phyloP scores from a whole-genome alignment of 768 basidiomycete genomes.

The Lyophyllum atratum region DNA sequence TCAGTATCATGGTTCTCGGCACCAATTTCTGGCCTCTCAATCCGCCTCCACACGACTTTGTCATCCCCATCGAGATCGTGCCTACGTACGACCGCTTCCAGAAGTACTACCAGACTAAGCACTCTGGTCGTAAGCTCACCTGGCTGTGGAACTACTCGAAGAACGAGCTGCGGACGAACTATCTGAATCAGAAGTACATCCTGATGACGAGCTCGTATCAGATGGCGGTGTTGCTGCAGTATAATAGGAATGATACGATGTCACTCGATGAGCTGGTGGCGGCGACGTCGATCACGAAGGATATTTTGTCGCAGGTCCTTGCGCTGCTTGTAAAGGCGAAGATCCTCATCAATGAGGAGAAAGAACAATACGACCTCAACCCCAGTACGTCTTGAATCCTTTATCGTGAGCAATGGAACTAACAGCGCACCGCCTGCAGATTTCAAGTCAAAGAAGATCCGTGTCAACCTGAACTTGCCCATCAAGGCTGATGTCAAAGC shows the following conservation, averaged over 20 bases:
- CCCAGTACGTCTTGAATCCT: conserved; percentile 44
- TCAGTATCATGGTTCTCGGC: conserved; percentile 92
- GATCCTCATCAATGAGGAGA: conserved; percentile 86
- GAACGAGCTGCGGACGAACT: conserved; percentile 94
- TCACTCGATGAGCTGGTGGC: conserved; percentile 78
- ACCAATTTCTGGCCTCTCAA: conserved; percentile 97
- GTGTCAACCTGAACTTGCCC: conserved; percentile 87
- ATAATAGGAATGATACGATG: conserved; percentile 90
- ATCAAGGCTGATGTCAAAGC: conserved; percentile 96
- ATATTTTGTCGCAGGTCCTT: conserved; percentile 73
- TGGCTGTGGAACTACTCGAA: conserved; percentile 99
- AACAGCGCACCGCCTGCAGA: conserved; percentile 38
- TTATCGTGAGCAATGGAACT: conserved; percentile 1
- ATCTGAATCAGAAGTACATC: conserved; percentile 94
- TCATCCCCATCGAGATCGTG: conserved; percentile 85
- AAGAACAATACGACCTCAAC: conserved; percentile 91
- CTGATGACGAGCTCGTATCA: conserved; percentile 97
- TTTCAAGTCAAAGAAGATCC: conserved; percentile 96
- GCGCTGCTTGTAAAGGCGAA: conserved; percentile 85
- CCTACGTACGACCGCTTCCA: conserved; percentile 91
- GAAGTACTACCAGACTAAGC: conserved; percentile 93
- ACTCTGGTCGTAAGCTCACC: conserved; percentile 92
- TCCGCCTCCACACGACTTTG: conserved; percentile 83
- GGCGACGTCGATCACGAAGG: conserved; percentile 82
- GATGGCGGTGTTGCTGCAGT: conserved; percentile 94